phyloP scores from a whole-genome alignment of 2,329 filamentous ascomycete genomes.

The Colletotrichum tofieldiae region DNA sequence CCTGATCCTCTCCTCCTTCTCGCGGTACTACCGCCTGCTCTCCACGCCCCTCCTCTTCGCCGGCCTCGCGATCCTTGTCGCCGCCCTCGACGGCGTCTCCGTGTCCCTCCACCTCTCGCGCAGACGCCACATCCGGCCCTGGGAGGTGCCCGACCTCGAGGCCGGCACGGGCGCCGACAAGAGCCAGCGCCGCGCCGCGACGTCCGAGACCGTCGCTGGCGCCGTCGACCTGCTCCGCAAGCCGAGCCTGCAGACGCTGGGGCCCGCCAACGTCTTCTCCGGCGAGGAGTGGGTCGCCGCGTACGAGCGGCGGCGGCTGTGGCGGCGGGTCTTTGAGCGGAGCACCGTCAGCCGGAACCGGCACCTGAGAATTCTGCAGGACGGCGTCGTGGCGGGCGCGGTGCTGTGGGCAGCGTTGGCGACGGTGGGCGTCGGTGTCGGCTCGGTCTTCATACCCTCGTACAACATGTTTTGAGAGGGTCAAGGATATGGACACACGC shows the following conservation, averaged over 20 bases:
- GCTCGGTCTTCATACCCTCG: conserved; percentile 45
- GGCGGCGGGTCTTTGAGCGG: conserved; percentile 45
- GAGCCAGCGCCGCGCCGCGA: conserved; percentile 40
- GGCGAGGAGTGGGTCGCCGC: conserved; percentile 46
- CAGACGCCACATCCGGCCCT: conserved; percentile 55
- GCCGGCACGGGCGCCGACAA: conserved; percentile 49
- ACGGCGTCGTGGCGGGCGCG: conserved; percentile 49
- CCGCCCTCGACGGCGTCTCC: conserved; percentile 56
- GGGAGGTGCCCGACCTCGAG: conserved; percentile 54
- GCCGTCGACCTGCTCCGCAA: conserved; percentile 46
- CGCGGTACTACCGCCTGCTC: conserved; percentile 49
- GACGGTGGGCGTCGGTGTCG: conserved; percentile 45
- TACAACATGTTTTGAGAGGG: conserved; percentile 31
- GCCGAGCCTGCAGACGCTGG: conserved; percentile 46
- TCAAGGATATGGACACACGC: background rate
- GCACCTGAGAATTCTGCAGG: conserved; percentile 48
- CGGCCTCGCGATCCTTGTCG: conserved; percentile 52
- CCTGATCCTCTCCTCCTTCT: conserved; percentile 51
- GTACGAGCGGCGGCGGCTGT: conserved; percentile 44
- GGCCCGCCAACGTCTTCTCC: conserved; percentile 46
- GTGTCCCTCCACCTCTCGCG: conserved; percentile 52
- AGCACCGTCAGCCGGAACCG: conserved; percentile 46
- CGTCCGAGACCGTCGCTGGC: conserved; percentile 35
- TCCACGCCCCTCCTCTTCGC: conserved; percentile 55
- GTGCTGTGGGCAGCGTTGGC: conserved; percentile 48